phyloP scores from a whole-genome alignment of 2,329 filamentous ascomycete species.

The Huntiella bhutanensis region DNA sequence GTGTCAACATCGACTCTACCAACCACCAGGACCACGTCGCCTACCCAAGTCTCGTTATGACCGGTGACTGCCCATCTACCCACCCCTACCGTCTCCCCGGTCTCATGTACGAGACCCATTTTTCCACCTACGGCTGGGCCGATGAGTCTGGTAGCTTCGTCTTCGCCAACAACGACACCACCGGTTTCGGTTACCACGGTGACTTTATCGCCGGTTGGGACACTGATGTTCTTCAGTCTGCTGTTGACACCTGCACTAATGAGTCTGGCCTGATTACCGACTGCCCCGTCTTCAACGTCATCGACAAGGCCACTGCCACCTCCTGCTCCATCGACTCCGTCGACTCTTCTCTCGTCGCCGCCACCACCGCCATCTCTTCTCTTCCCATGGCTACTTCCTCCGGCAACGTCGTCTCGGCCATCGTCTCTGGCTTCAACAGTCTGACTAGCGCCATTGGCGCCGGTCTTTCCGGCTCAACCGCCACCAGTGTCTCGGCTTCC shows the following conservation, averaged over 20 bases:
- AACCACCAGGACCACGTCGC: conserved; percentile 51
- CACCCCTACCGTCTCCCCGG: conserved; percentile 51
- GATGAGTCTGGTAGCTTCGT: conserved; percentile 50
- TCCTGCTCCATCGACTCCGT: conserved; percentile 41
- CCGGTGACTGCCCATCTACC: conserved; percentile 52
- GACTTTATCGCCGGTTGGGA: conserved; percentile 75
- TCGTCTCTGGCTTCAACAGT: not conserved
- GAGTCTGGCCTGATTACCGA: conserved; percentile 48
- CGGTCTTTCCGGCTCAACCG: not conserved
- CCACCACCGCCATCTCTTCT: conserved; percentile 29
- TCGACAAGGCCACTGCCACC: conserved; percentile 35
- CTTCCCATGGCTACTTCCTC: conserved; percentile 31
- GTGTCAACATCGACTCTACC: conserved; percentile 35
- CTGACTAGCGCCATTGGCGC: not conserved
- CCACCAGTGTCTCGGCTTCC: not conserved
- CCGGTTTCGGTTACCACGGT: conserved; percentile 57
- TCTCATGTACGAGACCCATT: conserved; percentile 76
- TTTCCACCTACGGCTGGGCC: conserved; percentile 48
- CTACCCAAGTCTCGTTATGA: conserved; percentile 60
- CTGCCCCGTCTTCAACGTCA: conserved; percentile 57
- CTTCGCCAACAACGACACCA: conserved; percentile 58
- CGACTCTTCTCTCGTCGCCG: conserved; percentile 33
- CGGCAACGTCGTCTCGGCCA: not conserved
- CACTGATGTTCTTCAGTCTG: conserved; percentile 44
- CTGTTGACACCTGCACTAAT: conserved; percentile 60